Evolutionary conservation across 768 basidiomycete species (phyloP).

Genomic region (Nidula microcarpa): DNA sequence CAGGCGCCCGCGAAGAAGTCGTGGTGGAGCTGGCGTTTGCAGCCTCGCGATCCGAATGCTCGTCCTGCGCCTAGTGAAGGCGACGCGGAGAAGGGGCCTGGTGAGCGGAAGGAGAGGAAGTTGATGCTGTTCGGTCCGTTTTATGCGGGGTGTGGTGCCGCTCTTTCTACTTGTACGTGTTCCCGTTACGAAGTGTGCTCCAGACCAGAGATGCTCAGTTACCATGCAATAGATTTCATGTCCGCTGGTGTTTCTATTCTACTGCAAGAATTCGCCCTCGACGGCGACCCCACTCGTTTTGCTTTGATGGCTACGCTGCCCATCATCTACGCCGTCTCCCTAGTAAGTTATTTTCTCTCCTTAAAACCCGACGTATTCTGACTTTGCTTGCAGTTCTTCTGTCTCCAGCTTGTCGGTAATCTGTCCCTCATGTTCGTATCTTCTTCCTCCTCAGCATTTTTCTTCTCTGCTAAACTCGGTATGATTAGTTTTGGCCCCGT

Average conservation of each 20-base stretch:
- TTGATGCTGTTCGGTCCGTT: constrained; percentile 62
- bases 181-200: background rate
- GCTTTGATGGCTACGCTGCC: constrained; percentile 63
- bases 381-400: constrained; percentile 57
- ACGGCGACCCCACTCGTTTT: constrained; percentile 61
- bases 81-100: constrained; percentile 36
- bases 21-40: constrained; percentile 47
- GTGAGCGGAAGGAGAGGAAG: constrained; percentile 35
- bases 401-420: constrained; percentile 66
- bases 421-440: constrained; percentile 47
- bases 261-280: constrained; percentile 66
- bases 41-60: constrained; percentile 22
- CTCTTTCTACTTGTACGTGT: constrained; percentile 55
- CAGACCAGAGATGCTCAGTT: background rate
- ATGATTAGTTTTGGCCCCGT: constrained; percentile 64
- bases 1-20: constrained; percentile 14
- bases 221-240: constrained; percentile 45
- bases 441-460: background rate
- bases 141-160: constrained; percentile 68
- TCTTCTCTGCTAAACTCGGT: constrained; percentile 5
- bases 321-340: constrained; percentile 71
- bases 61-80: constrained; percentile 4
- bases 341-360: constrained; percentile 41
- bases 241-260: constrained; percentile 58
- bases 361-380: background rate